Conservation (phyloP, 1,139 yeast genomes). For the Saccharomyces hybrid region DNA sequence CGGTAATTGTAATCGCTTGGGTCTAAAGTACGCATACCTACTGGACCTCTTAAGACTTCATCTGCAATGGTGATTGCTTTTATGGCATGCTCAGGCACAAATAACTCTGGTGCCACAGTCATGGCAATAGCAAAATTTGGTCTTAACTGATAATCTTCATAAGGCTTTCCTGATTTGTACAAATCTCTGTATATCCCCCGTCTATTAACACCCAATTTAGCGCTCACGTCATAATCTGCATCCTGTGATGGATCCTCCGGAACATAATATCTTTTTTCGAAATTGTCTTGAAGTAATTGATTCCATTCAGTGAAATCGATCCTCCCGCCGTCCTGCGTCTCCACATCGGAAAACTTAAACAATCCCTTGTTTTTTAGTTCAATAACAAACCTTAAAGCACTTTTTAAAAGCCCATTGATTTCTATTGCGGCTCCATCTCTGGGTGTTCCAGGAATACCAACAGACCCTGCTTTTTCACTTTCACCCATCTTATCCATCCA, state of each 20-base stretch:
- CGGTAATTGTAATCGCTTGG: conserved; percentile 87
- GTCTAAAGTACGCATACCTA: conserved; percentile 88
- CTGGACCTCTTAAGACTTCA: conserved; percentile 66
- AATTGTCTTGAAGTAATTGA: conserved; percentile 53
- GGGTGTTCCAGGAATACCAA: conserved; percentile 94
- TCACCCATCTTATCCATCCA: conserved; percentile 99
- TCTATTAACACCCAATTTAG: conserved; percentile 57
- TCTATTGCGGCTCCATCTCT: conserved; percentile 96
- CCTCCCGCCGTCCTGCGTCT: conserved; percentile 46
- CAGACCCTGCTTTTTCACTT: conserved; percentile 69
- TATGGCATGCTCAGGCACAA: conserved; percentile 52
- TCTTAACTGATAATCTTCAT: conserved; percentile 88
- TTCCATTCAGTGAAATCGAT: conserved; percentile 65
- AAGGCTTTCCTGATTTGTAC: conserved; percentile 71
- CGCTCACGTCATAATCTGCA: conserved; percentile 49
- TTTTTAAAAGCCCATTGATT: conserved; percentile 79
- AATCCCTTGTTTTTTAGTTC: conserved; percentile 45
- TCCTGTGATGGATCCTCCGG: conserved; percentile 59
- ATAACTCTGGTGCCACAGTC: conserved; percentile 89
- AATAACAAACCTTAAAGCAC: conserved; percentile 72
- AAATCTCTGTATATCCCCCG: conserved; percentile 92
- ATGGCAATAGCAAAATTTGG: conserved; percentile 91
- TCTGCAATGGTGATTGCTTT: conserved; percentile 68
- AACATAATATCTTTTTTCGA: conserved; percentile 70
- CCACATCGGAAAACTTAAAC: conserved; percentile 51